phyloP scores from a whole-genome alignment of 73 alveolate species.

The Paramecium biaurelia region DNA sequence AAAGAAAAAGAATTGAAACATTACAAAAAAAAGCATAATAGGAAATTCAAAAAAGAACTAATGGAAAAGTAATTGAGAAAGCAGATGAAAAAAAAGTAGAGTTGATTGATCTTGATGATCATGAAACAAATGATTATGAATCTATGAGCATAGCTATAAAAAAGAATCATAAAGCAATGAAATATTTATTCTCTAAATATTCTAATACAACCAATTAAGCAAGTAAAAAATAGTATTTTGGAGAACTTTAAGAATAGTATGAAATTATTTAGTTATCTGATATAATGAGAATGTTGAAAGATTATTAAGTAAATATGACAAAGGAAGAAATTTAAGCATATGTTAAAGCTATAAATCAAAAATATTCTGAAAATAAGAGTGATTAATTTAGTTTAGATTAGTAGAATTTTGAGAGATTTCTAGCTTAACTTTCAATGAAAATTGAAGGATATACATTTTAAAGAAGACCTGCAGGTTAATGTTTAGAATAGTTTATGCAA shows the following conservation, averaged over 20 bases:
- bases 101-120: conserved; percentile 45
- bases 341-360: conserved; percentile 20
- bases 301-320: background rate
- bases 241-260: background rate
- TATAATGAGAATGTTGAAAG: background rate
- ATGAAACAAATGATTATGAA: conserved; percentile 43
- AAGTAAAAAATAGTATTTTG: conserved; percentile 21
- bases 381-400: conserved; percentile 5
- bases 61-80: background rate
- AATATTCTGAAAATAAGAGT: background rate
- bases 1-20: background rate
- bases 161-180: conserved; percentile 55
- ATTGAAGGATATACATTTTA: background rate
- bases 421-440: background rate
- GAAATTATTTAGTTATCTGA: conserved; percentile 12
- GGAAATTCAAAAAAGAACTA: conserved; percentile 20
- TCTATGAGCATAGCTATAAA: conserved; percentile 23
- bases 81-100: background rate
- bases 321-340: conserved; percentile 6
- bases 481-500: background rate
- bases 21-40: conserved; percentile 33
- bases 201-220: conserved; percentile 53
- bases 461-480: conserved; percentile 4
- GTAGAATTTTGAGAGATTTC: conserved; percentile 7
- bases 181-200: conserved; percentile 54